Evolutionary conservation across 495 filamentous ascomycete species (phyloP).

Genomic region (Trichoderma gamsii): DNA sequence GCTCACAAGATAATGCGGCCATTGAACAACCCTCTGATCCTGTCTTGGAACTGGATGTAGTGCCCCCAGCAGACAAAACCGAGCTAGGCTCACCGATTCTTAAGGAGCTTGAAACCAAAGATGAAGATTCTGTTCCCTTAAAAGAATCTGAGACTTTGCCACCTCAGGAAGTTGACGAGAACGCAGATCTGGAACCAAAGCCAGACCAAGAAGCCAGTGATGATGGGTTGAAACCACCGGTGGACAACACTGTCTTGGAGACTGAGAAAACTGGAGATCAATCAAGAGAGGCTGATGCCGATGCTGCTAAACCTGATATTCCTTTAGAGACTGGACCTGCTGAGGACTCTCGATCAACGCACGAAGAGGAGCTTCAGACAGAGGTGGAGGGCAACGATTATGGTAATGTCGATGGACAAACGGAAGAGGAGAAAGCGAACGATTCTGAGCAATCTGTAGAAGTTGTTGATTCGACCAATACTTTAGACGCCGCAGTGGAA

Average conservation of each 20-base stretch:
- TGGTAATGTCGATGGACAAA: neutral
- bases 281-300: neutral
- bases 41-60: neutral
- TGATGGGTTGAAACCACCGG: neutral
- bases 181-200: neutral
- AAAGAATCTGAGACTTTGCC: neutral
- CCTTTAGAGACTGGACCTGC: neutral
- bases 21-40: neutral
- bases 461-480: neutral
- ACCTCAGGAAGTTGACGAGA: neutral
- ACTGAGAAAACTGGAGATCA: neutral
- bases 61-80: neutral
- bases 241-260: neutral
- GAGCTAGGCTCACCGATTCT: neutral
- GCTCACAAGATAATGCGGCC: neutral
- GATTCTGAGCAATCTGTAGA: neutral
- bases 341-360: neutral
- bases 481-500: neutral
- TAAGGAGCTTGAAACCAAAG: constrained; percentile 17
- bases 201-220: neutral
- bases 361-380: neutral
- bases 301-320: neutral
- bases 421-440: neutral
- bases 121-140: neutral
- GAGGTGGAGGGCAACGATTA: neutral